A percentile compares a stretch with the other conserved stretches of the same genome.
These are phyloP conservation scores for Daldinia bambusicola DNA, from an alignment of 495 filamentous ascomycete species.

Conservation along the genomic window DNA sequence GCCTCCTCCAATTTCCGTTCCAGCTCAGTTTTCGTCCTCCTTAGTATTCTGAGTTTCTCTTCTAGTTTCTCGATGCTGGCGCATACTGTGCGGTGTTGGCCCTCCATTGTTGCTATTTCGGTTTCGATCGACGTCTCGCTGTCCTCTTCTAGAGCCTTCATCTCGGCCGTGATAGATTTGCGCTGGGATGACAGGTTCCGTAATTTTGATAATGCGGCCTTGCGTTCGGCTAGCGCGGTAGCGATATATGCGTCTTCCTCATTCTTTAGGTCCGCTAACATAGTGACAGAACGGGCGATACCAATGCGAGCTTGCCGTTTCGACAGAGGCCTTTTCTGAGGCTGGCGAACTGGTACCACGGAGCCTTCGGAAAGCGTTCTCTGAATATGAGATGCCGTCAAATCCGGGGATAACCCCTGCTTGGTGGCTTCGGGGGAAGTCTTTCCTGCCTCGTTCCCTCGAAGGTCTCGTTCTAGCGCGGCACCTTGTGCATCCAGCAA, in stretches of 20 bases:
- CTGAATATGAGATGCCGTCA: constrained; percentile 8
- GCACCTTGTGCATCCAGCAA: constrained; percentile 87
- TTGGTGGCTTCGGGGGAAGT: constrained; percentile 51
- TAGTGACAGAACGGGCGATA: constrained; percentile 75
- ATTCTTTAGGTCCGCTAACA: constrained; percentile 75
- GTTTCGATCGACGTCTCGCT: constrained; percentile 50
- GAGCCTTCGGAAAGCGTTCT: constrained; percentile 44
- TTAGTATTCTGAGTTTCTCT: constrained; percentile 72
- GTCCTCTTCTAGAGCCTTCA: constrained; percentile 53
- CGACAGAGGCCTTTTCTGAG: constrained; percentile 63
- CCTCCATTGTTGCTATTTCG: constrained; percentile 55
- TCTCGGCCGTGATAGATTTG: constrained; percentile 55
- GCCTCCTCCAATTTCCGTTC: constrained; percentile 68
- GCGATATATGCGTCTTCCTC: constrained; percentile 73
- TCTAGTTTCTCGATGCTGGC: constrained; percentile 69
- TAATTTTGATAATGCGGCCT: constrained; percentile 68
- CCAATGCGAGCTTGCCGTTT: constrained; percentile 75
- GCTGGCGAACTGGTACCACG: constrained; percentile 72
- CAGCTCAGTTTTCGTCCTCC: constrained; percentile 69
- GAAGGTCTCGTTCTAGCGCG: constrained; percentile 66
- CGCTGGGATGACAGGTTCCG: constrained; percentile 67
- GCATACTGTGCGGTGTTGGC: constrained; percentile 64
- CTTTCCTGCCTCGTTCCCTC: constrained; percentile 56
- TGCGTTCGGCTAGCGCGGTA: constrained; percentile 65
- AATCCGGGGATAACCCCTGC: constrained; percentile 12